Base-by-base conservation (phyloP, 352 stramenopile species). In the Pythium angustatum region DNA sequence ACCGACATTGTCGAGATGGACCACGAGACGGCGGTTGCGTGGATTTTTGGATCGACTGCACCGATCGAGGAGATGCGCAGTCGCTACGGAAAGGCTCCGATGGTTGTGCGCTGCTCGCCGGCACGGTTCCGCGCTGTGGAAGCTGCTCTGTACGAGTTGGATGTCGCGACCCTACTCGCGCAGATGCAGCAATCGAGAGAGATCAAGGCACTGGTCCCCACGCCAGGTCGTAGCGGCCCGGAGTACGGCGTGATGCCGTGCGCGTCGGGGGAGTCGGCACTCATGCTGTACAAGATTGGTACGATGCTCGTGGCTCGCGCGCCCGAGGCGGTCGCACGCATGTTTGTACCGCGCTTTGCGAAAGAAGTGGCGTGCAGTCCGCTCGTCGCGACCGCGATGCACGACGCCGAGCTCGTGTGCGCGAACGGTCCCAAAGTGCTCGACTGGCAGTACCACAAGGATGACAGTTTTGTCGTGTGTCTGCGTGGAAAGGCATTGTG, bases 381-480 rank as follows among this genome's bases (percentile, higher is more conserved):
- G 10, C 21, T 73, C 2, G 34, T 62, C 1, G 43, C 60, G 38
- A 28, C 17, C 0, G 55, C 58, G 10, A 62, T 51, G n/a, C 72
- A 79, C 36, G 15, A 59, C 6, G 62, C 34, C 1, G 65, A 22
- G 3, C 26, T 68, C 69, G 5, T 76, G 63, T 26, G 41, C 24
- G 2, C 63, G 55, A 2, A 24, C 14, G 1, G 34, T 7, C 31
- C 62, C 55, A 1, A n/a, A 71, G 5, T n/a, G n/a, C 34, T 67
- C 21, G 62, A 76, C 11, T 90, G 77, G 80, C 79, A 69, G n/a
- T 80, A 80, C 34, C 70, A 76, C 34, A 64, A 58, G 15, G 60
- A 40, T 0, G 70, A 88, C 45, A 71, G 26, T 1, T 70, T 91
- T 36, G 54, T 83, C 3, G 67, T 91, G 15, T 66, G 73, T 15